Base-by-base conservation (phyloP, 78 protist species). In the Planoprotostelium fungivorum region DNA sequence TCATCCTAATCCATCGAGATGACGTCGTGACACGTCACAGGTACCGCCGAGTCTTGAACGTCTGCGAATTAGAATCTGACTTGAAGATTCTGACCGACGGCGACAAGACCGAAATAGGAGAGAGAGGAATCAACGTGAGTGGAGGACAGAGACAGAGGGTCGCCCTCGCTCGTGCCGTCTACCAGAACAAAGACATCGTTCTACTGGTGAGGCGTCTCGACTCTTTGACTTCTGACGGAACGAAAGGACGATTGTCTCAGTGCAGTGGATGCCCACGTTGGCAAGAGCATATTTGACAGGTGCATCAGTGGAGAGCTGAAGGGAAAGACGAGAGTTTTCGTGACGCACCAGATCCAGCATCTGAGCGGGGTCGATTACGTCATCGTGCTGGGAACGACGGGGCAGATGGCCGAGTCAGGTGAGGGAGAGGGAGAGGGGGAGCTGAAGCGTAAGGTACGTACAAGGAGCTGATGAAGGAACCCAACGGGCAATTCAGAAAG, bases 61-160 rank as follows among this genome's bases (percentile, higher is more conserved):
- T 95, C 28, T 97, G 98, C 39, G 93, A 90, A 39, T 93, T 97
- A 16, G 16, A 5, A 0, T 88, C 94, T 1, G 99, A 98, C 87
- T 39, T 98, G 29, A 86, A 83, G 23, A 34, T 51, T 35, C 85
- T 97, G 37, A 90, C 96, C 23, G 92, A 90, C 29, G 99, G 99
- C 36, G 98, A 98, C 90, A 51, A 35, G 90, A 96, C 99, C 29
- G 97, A 92, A 87, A 95, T 98, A 38, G 99, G 99, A 39, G 98
- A 98, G 90, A 88, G 95, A 28, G 94, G 96, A 96, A 92, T 93
- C 89, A 34, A 98, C 97, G 35, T 98, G 94, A 29, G 92, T 0
- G 99, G 99, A 38, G 99, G 99, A 37, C 99, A 98, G 94, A 97
- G 98, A 93, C 97, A 92, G 85, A 94, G 99, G 34, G 95, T 99